A percentile compares a stretch with the other conserved stretches of the same genome.
These are phyloP conservation scores for Melampsora larici-populina DNA, from an alignment of 1,284 basidiomycete genomes.

Conservation along the genomic window DNA sequence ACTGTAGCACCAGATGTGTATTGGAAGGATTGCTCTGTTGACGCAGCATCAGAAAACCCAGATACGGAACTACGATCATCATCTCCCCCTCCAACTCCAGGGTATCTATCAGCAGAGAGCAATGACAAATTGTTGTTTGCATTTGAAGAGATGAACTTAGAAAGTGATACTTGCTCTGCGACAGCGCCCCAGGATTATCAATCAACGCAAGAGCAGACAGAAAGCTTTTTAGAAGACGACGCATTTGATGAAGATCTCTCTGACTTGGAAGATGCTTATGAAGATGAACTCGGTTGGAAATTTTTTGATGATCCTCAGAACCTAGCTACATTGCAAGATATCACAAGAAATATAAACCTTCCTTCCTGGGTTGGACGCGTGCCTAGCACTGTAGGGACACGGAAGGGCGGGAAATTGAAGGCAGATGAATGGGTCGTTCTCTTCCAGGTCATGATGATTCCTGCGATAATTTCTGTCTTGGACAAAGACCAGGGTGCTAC, in stretches of 20 bases:
- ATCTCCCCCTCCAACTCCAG: not conserved
- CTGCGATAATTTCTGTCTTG: slow-evolving; percentile 1
- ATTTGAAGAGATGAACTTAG: not conserved
- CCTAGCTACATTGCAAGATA: too few species aligned
- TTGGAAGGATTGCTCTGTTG: not conserved
- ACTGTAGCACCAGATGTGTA: not conserved
- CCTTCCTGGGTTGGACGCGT: slow-evolving; percentile 21
- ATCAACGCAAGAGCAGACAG: too few species aligned
- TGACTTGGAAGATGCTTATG: too few species aligned
- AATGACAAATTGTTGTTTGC: too few species aligned
- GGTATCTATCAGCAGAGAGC: not conserved
- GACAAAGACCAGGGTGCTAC: not conserved
- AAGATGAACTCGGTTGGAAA: too few species aligned
- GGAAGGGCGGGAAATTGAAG: too few species aligned
- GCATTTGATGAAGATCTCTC: too few species aligned
- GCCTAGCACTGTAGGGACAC: too few species aligned
- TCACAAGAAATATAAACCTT: too few species aligned
- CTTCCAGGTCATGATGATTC: slow-evolving; percentile 22
- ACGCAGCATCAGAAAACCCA: not conserved
- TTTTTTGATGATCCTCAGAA: too few species aligned
- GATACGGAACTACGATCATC: not conserved
- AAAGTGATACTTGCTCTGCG: not conserved
- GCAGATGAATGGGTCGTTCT: slow-evolving; percentile 36
- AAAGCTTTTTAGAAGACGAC: too few species aligned
- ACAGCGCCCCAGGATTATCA: not conserved